phyloP scores from a whole-genome alignment of 2,329 filamentous ascomycete species.

The Epichloe glyceriae region DNA sequence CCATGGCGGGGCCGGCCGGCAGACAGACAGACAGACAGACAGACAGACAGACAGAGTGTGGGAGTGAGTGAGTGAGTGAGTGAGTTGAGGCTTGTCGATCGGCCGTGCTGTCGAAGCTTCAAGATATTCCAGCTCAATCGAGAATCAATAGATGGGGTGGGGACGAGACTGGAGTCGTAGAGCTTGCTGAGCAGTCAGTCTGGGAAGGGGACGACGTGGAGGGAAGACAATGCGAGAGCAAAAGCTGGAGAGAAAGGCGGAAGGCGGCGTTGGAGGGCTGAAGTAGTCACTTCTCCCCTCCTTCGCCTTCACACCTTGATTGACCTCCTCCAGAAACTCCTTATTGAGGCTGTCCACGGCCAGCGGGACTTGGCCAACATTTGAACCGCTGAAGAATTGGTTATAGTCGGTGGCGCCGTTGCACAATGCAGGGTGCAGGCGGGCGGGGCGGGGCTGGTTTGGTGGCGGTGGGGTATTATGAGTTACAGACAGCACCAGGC shows the following conservation, averaged over 20 bases:
- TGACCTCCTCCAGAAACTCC: too few relatives aligned
- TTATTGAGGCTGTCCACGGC: too few relatives aligned
- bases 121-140: background rate
- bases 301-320: too few relatives aligned
- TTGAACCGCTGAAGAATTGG: too few relatives aligned
- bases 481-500: too few relatives aligned
- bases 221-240: background rate
- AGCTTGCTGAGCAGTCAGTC: too few relatives aligned
- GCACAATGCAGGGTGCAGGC: too few relatives aligned
- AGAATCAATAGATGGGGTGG: background rate
- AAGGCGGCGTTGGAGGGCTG: background rate
- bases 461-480: too few relatives aligned
- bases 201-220: background rate
- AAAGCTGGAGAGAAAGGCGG: background rate
- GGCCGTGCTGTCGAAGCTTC: background rate
- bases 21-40: background rate
- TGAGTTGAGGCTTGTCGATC: background rate
- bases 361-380: too few relatives aligned
- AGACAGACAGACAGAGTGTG: too few relatives aligned
- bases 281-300: background rate
- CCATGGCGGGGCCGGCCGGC: constrained; percentile 25
- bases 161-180: background rate
- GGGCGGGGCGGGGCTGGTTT: too few relatives aligned
- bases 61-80: background rate
- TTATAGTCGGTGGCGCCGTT: too few relatives aligned